Evolutionary conservation across 2,329 filamentous ascomycete genomes (phyloP).

Genomic region (Pseudogymnoascus sp.): DNA sequence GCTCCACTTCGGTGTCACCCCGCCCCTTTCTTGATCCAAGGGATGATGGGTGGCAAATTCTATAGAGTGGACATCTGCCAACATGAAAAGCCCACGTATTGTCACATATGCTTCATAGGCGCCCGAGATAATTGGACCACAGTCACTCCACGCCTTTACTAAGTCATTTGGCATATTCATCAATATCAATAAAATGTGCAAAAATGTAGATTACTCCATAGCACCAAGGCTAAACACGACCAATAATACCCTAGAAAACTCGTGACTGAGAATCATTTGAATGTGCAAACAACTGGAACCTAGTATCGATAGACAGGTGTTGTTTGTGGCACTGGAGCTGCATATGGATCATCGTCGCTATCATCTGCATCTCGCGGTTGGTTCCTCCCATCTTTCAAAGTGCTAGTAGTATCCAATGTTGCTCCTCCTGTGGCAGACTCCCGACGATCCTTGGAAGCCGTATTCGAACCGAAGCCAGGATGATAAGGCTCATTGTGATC

Average conservation of each 20-base stretch:
- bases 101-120: background rate
- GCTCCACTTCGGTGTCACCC: constrained; percentile 4
- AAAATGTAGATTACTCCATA: background rate
- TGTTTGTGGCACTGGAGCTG: constrained; percentile 15
- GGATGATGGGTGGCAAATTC: background rate
- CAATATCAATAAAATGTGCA: background rate
- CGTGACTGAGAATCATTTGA: background rate
- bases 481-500: constrained; percentile 27
- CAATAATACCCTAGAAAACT: background rate
- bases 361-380: constrained; percentile 12
- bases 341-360: constrained; percentile 17
- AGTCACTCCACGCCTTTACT: background rate
- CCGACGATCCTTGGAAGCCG: constrained; percentile 23
- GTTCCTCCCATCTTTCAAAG: background rate
- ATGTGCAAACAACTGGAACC: background rate
- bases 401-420: constrained; percentile 25
- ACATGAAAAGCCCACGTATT: background rate
- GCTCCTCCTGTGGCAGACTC: constrained; percentile 20
- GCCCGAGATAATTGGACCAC: background rate
- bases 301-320: constrained; percentile 25
- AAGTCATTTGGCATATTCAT: background rate
- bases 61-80: background rate
- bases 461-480: constrained; percentile 26
- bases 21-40: background rate
- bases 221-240: background rate